These are phyloP conservation scores for Aphanoascus verrucosus DNA, from an alignment of 2,329 filamentous ascomycete genomes.

Conservation along the genomic window DNA sequence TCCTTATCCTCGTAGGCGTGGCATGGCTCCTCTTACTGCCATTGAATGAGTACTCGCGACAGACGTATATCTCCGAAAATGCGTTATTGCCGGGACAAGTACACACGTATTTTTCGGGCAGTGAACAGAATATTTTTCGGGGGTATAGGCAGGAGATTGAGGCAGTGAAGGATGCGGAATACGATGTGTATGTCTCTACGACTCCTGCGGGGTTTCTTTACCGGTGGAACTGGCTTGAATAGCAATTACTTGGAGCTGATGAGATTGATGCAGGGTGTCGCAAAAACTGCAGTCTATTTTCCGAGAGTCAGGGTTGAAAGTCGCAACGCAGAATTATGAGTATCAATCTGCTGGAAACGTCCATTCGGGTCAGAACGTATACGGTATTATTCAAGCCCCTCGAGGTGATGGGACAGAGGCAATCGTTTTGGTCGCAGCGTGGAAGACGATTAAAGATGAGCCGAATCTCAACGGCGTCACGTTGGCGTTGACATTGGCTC, in stretches of 20 bases:
- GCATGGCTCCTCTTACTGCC: slow-evolving; percentile 85
- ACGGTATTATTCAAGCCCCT: slow-evolving; percentile 85
- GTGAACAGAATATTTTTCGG: slow-evolving; percentile 87
- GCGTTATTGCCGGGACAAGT: slow-evolving; percentile 91
- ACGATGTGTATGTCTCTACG: slow-evolving; percentile 25
- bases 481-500: slow-evolving; percentile 71
- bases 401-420: slow-evolving; percentile 94
- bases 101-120: slow-evolving; percentile 93
- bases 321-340: slow-evolving; percentile 75
- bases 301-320: slow-evolving; percentile 69
- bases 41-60: slow-evolving; percentile 77
- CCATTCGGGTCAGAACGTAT: slow-evolving; percentile 76
- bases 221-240: slow-evolving; percentile 8
- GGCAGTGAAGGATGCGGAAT: slow-evolving; percentile 30
- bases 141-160: slow-evolving; percentile 81
- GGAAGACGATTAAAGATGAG: slow-evolving; percentile 67
- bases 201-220: not conserved
- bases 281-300: slow-evolving; percentile 66
- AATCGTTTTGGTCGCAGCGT: slow-evolving; percentile 81
- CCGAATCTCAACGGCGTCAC: slow-evolving; percentile 81
- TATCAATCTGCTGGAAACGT: slow-evolving; percentile 67
- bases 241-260: not conserved
- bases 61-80: slow-evolving; percentile 96
- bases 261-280: slow-evolving; percentile 40
- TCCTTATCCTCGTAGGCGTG: slow-evolving; percentile 76